Percentiles rank a stretch among this genome's conserved stretches.
Conservation (phyloP, 257 asterid genomes). For the Nicotiana noctiflora region DNA sequence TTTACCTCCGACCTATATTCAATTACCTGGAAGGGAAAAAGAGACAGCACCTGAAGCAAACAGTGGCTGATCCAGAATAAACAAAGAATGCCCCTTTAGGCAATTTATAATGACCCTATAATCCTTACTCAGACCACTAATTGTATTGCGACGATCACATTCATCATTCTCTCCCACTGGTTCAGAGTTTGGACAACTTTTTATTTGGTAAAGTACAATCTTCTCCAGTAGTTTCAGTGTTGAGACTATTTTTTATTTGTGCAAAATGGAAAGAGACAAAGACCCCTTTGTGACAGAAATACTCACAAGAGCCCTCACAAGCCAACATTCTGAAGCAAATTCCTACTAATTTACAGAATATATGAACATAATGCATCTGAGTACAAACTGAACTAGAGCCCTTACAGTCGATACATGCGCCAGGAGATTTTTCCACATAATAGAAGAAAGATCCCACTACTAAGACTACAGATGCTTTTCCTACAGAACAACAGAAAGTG, state of each 20-base stretch:
- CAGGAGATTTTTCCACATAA: conserved; percentile 5
- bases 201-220: neutral
- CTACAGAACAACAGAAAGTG: neutral
- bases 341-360: conserved; percentile 3
- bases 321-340: neutral
- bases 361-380: conserved; percentile 3
- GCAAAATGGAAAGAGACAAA: neutral
- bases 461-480: neutral
- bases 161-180: neutral
- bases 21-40: neutral
- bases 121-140: neutral
- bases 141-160: neutral
- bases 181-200: neutral
- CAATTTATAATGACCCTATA: neutral
- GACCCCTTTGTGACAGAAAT: neutral
- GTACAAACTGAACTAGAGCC: conserved; percentile 7
- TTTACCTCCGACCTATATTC: neutral
- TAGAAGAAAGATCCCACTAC: neutral
- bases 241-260: neutral
- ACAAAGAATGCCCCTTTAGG: neutral
- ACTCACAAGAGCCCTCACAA: neutral
- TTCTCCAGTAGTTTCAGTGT: neutral
- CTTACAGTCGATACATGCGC: conserved; percentile 6
- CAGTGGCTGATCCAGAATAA: neutral
- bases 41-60: neutral